Conservation (phyloP, 768 basidiomycete species). For the Kwoniella europaea region DNA sequence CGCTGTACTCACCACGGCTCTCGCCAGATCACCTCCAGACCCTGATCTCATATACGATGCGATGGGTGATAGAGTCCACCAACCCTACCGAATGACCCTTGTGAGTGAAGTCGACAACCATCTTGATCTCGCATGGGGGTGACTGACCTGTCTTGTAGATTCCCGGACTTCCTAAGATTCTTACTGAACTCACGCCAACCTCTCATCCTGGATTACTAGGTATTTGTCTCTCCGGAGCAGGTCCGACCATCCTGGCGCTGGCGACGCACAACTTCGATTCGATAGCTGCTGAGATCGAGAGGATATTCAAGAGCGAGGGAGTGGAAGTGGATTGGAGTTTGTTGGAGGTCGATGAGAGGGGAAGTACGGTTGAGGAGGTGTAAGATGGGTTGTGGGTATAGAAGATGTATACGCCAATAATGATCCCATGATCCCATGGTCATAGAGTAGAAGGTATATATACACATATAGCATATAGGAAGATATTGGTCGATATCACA, state of each 20-base stretch:
- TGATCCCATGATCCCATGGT: not conserved
- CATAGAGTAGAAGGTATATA: not conserved
- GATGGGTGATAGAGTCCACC: slow-evolving; percentile 98
- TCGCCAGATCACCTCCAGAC: slow-evolving; percentile 87
- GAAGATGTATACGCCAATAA: not conserved
- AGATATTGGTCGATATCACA: no score
- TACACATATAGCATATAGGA: no score
- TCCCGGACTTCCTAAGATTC: slow-evolving; percentile 91
- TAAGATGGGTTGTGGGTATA: not conserved
- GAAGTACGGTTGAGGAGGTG: slow-evolving; percentile 56
- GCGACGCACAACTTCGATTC: slow-evolving; percentile 81
- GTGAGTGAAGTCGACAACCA: slow-evolving; percentile 61
- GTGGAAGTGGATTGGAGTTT: slow-evolving; percentile 91
- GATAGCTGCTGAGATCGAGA: slow-evolving; percentile 80
- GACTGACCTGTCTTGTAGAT: slow-evolving; percentile 63
- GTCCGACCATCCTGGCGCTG: slow-evolving; percentile 94
- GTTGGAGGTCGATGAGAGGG: slow-evolving; percentile 67
- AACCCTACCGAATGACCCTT: slow-evolving; percentile 87
- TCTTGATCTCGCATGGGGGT: not conserved
- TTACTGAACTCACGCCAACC: slow-evolving; percentile 80
- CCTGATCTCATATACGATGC: slow-evolving; percentile 97
- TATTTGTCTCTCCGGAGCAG: slow-evolving; percentile 96
- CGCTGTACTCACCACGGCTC: slow-evolving; percentile 92
- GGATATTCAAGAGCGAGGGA: slow-evolving; percentile 71
- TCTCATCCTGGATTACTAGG: slow-evolving; percentile 94